A percentile compares a stretch with the other conserved stretches of the same genome.
phyloP scores from a whole-genome alignment of 2,329 filamentous ascomycete genomes.

The Xylariomycetidae sp. region DNA sequence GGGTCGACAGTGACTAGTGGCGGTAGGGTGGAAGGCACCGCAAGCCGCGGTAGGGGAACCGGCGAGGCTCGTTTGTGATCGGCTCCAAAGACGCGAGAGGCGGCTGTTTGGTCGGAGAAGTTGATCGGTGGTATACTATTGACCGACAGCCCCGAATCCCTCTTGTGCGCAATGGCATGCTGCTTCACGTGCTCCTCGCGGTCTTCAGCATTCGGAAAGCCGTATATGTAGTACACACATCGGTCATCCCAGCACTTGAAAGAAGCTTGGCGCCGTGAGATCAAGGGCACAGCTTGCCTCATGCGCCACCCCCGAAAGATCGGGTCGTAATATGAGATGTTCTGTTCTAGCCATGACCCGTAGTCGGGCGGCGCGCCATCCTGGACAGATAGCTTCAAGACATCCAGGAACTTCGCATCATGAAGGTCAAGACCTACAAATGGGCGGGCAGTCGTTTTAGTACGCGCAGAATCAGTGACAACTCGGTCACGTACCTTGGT shows the following conservation, averaged over 20 bases:
- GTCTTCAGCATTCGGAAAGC: conserved; percentile 44
- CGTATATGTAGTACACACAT: conserved; percentile 54
- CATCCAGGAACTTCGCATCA: conserved; percentile 33
- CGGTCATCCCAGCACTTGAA: conserved; percentile 51
- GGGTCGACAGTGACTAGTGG: conserved; percentile 28
- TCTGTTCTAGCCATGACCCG: conserved; percentile 45
- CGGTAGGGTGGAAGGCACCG: conserved; percentile 29
- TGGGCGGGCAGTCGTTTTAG: conserved; percentile 7
- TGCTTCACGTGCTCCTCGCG: conserved; percentile 45
- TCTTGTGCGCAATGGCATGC: conserved; percentile 36
- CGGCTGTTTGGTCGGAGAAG: conserved; percentile 29
- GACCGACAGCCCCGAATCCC: conserved; percentile 40
- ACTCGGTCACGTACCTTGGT: conserved; percentile 34
- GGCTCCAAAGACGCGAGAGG: conserved; percentile 22
- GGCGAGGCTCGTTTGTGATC: conserved; percentile 32
- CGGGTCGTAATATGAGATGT: conserved; percentile 43
- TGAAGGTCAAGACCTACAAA: conserved; percentile 36
- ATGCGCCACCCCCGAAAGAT: conserved; percentile 35
- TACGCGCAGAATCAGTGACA: conserved; percentile 2
- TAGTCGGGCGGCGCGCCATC: conserved; percentile 42
- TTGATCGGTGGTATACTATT: conserved; percentile 30
- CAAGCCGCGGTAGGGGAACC: conserved; percentile 34
- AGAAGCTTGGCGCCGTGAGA: conserved; percentile 31
- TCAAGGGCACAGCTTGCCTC: conserved; percentile 31
- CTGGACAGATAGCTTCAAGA: conserved; percentile 30